A percentile compares a stretch with the other conserved stretches of the same genome.
phyloP scores from a whole-genome alignment of 208 protist genomes.

The Vickermania ingenoplastis region DNA sequence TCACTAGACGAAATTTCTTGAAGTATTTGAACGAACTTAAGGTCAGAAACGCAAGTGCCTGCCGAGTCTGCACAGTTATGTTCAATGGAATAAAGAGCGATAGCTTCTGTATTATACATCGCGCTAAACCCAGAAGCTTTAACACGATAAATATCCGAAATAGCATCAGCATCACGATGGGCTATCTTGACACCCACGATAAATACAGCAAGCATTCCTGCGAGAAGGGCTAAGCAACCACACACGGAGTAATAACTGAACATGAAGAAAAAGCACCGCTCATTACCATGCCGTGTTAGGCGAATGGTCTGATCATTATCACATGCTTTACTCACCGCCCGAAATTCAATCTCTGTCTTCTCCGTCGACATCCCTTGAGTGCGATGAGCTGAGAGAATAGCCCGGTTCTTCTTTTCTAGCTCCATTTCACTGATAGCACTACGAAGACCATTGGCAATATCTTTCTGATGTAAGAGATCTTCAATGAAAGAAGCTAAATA shows the following conservation, averaged over 20 bases:
- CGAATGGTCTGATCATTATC: not conserved
- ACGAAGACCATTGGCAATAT: slow-evolving; percentile 9
- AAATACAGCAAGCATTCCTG: slow-evolving; percentile 1
- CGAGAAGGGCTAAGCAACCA: not conserved
- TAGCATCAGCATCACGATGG: not conserved
- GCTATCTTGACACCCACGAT: not conserved
- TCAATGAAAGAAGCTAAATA: slow-evolving; percentile 10
- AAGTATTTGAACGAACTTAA: slow-evolving; percentile 4
- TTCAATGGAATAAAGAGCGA: not conserved
- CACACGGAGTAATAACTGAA: slow-evolving; percentile 4
- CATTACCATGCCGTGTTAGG: not conserved
- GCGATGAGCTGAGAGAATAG: slow-evolving; percentile 2
- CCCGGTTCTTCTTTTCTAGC: slow-evolving; percentile 16
- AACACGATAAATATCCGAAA: not conserved
- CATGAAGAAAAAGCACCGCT: slow-evolving; percentile 6
- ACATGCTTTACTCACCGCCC: not conserved
- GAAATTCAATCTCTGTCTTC: not conserved
- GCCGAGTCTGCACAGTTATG: not conserved
- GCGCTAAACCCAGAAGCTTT: not conserved
- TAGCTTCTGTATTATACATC: not conserved
- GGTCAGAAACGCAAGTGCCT: not conserved
- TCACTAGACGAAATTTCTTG: slow-evolving; percentile 4
- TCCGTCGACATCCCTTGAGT: not conserved
- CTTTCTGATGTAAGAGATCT: slow-evolving; percentile 8
- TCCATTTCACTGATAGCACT: slow-evolving; percentile 12